These are phyloP conservation scores for Blastomyces gilchristii DNA, from an alignment of 2,329 filamentous ascomycete genomes.

Conservation along the genomic window DNA sequence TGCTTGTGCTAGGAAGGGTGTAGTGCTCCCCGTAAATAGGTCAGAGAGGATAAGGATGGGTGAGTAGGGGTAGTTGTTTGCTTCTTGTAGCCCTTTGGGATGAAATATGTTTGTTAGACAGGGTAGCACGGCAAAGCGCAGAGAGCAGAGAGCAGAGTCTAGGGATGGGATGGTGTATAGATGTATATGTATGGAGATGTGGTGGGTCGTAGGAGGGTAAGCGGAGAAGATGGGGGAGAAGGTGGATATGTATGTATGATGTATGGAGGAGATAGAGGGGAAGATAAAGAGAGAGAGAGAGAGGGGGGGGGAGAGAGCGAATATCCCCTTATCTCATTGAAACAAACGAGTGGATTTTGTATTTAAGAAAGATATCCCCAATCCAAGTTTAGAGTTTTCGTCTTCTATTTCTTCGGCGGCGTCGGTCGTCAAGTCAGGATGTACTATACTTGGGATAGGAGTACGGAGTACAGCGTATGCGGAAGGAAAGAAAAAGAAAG, in stretches of 20 bases:
- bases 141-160: not conserved
- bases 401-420: not conserved
- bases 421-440: not conserved
- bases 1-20: too few species aligned
- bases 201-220: not conserved
- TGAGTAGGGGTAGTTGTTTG: not conserved
- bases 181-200: not conserved
- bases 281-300: not conserved
- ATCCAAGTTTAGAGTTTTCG: not conserved
- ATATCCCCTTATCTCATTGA: not conserved
- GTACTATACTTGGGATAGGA: not conserved
- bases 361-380: not conserved
- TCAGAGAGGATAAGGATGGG: not conserved
- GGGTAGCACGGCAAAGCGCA: not conserved
- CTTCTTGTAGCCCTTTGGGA: not conserved
- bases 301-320: not conserved
- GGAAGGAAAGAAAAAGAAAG: not conserved
- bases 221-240: not conserved
- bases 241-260: not conserved
- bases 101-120: not conserved
- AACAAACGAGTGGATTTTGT: constrained; percentile 1
- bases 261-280: not conserved
- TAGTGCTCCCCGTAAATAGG: not conserved
- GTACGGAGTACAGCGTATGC: not conserved
- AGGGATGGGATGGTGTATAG: not conserved